Conservation (phyloP, 495 filamentous ascomycete genomes). For the Xylaria nigripes region DNA sequence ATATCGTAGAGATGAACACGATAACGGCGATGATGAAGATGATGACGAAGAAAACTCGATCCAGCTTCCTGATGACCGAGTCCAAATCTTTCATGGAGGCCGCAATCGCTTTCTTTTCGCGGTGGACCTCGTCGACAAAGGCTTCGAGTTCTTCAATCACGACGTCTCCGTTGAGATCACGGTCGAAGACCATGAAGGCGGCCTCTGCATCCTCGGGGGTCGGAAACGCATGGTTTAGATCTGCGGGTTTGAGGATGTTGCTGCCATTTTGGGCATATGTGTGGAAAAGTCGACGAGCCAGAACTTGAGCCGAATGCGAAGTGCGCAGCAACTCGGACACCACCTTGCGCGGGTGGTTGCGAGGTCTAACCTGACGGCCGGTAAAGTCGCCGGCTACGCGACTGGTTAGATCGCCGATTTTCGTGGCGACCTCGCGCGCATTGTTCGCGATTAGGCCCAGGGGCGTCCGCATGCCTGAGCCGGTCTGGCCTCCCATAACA, state of each 20-base stretch:
- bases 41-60: slow-evolving; percentile 80
- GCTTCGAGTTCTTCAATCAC: slow-evolving; percentile 92
- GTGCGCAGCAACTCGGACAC: slow-evolving; percentile 64
- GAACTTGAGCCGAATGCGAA: slow-evolving; percentile 68
- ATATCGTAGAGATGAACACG: slow-evolving; percentile 83
- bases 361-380: slow-evolving; percentile 62
- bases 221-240: slow-evolving; percentile 74
- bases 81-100: slow-evolving; percentile 92
- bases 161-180: slow-evolving; percentile 94
- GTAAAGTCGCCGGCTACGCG: slow-evolving; percentile 95
- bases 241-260: slow-evolving; percentile 67
- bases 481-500: slow-evolving; percentile 35
- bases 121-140: slow-evolving; percentile 88
- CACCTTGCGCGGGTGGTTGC: slow-evolving; percentile 81
- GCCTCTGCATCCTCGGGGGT: slow-evolving; percentile 82
- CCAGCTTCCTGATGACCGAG: slow-evolving; percentile 87
- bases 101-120: slow-evolving; percentile 91
- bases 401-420: slow-evolving; percentile 79
- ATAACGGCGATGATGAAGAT: slow-evolving; percentile 69
- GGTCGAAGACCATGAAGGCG: slow-evolving; percentile 90
- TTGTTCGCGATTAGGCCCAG: slow-evolving; percentile 58
- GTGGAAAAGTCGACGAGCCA: slow-evolving; percentile 86
- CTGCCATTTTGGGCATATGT: slow-evolving; percentile 70
- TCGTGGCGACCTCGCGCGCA: slow-evolving; percentile 64
- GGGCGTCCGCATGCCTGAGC: slow-evolving; percentile 62